These are phyloP conservation scores for Talaromyces sp. DNA, from an alignment of 2,329 filamentous ascomycete species.

Conservation along the genomic window DNA sequence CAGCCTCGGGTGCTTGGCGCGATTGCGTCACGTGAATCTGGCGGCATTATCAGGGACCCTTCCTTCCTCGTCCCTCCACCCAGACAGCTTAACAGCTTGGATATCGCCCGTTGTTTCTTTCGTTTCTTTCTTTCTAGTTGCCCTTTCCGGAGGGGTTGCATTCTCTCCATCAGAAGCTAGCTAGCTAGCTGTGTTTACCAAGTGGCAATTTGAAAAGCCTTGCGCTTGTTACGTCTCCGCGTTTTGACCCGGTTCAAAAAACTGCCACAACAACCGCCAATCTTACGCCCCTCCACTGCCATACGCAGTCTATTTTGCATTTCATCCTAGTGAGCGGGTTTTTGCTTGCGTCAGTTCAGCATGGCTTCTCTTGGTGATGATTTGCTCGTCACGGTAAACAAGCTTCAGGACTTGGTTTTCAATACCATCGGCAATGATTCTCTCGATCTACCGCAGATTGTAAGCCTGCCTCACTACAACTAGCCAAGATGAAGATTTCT, in stretches of 20 bases:
- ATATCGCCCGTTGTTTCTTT: not conserved
- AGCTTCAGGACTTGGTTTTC: constrained; percentile 97
- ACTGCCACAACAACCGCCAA: not conserved
- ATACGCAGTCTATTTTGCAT: not conserved
- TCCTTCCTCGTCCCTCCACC: not conserved
- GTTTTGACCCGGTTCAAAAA: constrained; percentile 4
- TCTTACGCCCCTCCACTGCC: not conserved
- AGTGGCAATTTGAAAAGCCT: not conserved
- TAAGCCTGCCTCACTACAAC: constrained; percentile 48
- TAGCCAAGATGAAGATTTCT: not conserved
- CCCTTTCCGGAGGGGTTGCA: not conserved
- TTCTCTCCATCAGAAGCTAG: not conserved
- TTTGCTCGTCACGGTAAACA: constrained; percentile 92
- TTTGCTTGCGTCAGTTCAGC: constrained; percentile 19
- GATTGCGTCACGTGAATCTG: constrained; percentile 12
- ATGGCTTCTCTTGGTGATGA: constrained; percentile 98
- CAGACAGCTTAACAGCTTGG: not conserved
- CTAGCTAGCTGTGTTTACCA: not conserved
- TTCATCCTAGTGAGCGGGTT: not conserved
- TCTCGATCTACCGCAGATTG: constrained; percentile 95
- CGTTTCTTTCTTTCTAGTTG: not conserved
- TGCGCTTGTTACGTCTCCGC: not conserved
- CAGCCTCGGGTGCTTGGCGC: constrained; percentile 2
- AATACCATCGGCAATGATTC: constrained; percentile 99
- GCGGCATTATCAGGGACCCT: not conserved